Evolutionary conservation across 441 rosid genomes (phyloP), one percentile per base, ranked within the genome.

Genomic region (Erodium trifolium): DNA sequence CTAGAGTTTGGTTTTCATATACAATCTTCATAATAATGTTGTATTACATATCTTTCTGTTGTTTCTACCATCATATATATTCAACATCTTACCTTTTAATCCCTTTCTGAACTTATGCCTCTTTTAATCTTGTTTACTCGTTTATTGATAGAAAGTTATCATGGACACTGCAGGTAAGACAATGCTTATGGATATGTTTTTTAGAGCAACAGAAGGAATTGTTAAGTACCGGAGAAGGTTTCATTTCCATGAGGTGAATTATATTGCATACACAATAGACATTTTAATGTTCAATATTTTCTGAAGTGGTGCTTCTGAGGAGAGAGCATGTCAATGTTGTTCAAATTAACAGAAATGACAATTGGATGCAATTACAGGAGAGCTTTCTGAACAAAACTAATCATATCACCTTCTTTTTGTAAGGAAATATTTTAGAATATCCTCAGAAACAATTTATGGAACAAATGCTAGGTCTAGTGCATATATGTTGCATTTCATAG

Each of bases 181-280:
- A 45, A 93, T 91, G 98, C 79, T 93, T 59, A 89, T 93, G 98
- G 98, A 91, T 80, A 89, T 93, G 98, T 93, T 93, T 84, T 91
- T 89, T 77, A 78, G 87, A 18, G 82, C 87, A 43, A 87, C 91
- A 66, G 82, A 83, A 69, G 90, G 88, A 69, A 73, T 88, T 68
- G 82, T 87, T 6, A 88, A 83, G 76, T 96, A 88, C 78, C 70
- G 94, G 60, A 81, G 78, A 71, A 80, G 98, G 72, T 78, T 86
- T 76, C 98, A 93, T 77, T 91, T 93, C 72, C 97, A 93, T 76
- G 93, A 89, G 92, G 98, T 88, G 70, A 71, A 69, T 71, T 71
- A 72, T 64, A 16, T 31, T 59, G 13, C 31, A 18, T 10, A 59
- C 63, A 59, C 63, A 59, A 27, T 18, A 11, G 41, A 37, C 41